A percentile compares a stretch with the other conserved stretches of the same genome.
phyloP scores from a whole-genome alignment of 2,329 filamentous ascomycete species.

The Pezicula neosporulosa region DNA sequence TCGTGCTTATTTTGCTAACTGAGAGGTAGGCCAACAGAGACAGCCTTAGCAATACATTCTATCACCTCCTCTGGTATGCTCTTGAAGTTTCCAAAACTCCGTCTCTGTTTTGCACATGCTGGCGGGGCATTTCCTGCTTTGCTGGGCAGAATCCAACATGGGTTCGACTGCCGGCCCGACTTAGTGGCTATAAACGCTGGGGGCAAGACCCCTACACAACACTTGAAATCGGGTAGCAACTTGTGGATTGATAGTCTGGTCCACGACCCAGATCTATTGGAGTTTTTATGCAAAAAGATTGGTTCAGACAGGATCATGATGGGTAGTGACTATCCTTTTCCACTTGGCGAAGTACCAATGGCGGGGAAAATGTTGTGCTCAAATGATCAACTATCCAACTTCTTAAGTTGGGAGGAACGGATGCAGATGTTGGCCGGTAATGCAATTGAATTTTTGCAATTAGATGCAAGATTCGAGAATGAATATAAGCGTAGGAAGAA shows the following conservation, averaged over 20 bases:
- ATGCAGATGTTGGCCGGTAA: conserved; percentile 29
- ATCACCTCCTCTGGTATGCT: conserved; percentile 29
- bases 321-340: conserved; percentile 34
- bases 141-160: conserved; percentile 32
- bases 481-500: conserved; percentile 18
- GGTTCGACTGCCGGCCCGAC: conserved; percentile 32
- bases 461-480: conserved; percentile 23
- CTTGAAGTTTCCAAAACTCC: conserved; percentile 26
- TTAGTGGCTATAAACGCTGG: conserved; percentile 27
- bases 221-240: conserved; percentile 21
- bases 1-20: not conserved
- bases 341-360: conserved; percentile 31
- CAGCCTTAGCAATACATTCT: conserved; percentile 30
- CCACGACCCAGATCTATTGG: conserved; percentile 32
- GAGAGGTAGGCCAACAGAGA: conserved; percentile 27
- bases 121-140: conserved; percentile 33
- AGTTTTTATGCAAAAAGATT: conserved; percentile 31
- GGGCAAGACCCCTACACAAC: conserved; percentile 27
- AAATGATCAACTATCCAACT: conserved; percentile 22
- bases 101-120: conserved; percentile 32
- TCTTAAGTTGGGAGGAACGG: conserved; percentile 29
- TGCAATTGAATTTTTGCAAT: conserved; percentile 28
- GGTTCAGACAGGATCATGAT: conserved; percentile 27
- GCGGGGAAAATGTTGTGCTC: conserved; percentile 30
- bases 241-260: conserved; percentile 33